Evolutionary conservation across 306 rosid species (phyloP).

Genomic region (Cucumis hystrix): DNA sequence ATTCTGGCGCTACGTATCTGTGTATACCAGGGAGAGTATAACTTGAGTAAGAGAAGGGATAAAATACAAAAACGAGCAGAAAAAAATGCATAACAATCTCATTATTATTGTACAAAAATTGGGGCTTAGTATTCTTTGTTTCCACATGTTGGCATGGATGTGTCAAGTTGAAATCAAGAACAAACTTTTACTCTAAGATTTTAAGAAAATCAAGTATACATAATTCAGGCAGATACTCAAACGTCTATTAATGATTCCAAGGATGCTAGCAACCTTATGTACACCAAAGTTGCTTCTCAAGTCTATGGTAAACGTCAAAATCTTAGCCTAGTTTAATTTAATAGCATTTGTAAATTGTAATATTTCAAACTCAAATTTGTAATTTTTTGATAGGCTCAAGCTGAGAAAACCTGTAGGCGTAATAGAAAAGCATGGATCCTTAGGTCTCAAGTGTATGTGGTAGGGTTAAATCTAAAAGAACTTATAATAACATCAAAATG

Average conservation of each 20-base stretch:
- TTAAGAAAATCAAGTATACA: neutral
- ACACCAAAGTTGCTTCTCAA: neutral
- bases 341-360: neutral
- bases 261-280: neutral
- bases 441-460: neutral
- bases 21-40: neutral
- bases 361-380: neutral
- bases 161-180: neutral
- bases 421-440: neutral
- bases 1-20: slow-evolving; percentile 90
- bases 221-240: neutral
- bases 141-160: neutral
- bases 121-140: neutral
- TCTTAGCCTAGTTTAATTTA: neutral
- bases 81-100: neutral
- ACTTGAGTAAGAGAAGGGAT: neutral
- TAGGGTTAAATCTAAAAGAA: neutral
- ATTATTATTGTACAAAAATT: neutral
- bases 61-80: neutral
- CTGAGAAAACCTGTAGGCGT: neutral
- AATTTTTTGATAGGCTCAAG: neutral
- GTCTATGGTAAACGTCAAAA: neutral
- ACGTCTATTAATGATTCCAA: neutral
- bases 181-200: neutral
- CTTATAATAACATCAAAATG: neutral